These are phyloP conservation scores for Euptelea pleiosperma DNA, from an alignment of 164 flowering plant species.

Conservation along the genomic window DNA sequence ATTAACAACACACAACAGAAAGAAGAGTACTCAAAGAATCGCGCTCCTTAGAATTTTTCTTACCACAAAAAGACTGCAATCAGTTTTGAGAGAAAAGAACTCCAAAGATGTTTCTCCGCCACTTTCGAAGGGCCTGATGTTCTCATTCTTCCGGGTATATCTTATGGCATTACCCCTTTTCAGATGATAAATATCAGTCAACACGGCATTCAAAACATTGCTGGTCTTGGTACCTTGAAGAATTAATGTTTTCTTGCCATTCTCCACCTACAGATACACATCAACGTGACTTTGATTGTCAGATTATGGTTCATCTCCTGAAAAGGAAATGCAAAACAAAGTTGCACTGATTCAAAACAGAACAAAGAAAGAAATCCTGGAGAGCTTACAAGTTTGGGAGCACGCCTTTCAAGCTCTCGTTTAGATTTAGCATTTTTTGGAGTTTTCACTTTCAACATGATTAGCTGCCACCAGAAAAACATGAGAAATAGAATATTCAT, in stretches of 20 bases:
- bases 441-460: constrained; percentile 35
- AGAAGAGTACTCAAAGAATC: background rate
- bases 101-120: constrained; percentile 90
- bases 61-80: constrained; percentile 89
- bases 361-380: background rate
- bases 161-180: constrained; percentile 61
- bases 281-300: background rate
- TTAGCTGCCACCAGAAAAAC: constrained; percentile 13
- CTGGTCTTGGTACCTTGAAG: constrained; percentile 91
- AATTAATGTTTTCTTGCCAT: constrained; percentile 78
- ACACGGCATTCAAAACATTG: constrained; percentile 53
- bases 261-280: constrained; percentile 54
- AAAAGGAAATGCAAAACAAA: background rate
- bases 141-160: constrained; percentile 66
- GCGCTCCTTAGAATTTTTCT: constrained; percentile 10
- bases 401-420: constrained; percentile 49
- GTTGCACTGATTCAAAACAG: background rate
- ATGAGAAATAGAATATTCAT: background rate
- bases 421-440: constrained; percentile 34
- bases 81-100: constrained; percentile 86
- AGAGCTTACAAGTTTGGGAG: constrained; percentile 45
- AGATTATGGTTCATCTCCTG: background rate
- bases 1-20: background rate
- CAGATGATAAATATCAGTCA: constrained; percentile 65
- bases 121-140: constrained; percentile 78